These are phyloP conservation scores for Trematosphaeria pertusa DNA, from an alignment of 2,329 filamentous ascomycete species.

Conservation along the genomic window DNA sequence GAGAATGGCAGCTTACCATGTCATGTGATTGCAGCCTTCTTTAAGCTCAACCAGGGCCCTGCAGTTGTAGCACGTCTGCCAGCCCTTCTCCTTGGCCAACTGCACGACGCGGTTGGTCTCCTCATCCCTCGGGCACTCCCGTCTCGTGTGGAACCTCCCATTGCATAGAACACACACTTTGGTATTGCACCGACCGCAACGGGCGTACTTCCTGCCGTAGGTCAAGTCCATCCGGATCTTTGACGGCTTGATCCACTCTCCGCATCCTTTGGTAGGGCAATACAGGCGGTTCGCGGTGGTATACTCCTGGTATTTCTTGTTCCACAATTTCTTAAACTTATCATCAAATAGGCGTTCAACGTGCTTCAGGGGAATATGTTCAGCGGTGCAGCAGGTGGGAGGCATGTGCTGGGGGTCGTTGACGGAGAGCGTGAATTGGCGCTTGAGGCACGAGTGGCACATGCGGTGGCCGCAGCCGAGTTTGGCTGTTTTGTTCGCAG, in stretches of 20 bases:
- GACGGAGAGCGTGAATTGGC: conserved; percentile 76
- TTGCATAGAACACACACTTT: conserved; percentile 79
- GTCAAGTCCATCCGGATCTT: conserved; percentile 65
- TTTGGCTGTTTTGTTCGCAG: conserved; percentile 68
- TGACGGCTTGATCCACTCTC: conserved; percentile 78
- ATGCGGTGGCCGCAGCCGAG: conserved; percentile 81
- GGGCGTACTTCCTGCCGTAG: conserved; percentile 67
- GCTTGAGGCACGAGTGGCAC: conserved; percentile 78
- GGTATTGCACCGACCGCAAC: conserved; percentile 73
- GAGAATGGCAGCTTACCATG: conserved; percentile 66
- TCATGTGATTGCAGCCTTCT: conserved; percentile 89
- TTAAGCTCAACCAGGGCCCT: conserved; percentile 76
- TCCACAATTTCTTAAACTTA: conserved; percentile 80
- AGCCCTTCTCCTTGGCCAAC: conserved; percentile 71
- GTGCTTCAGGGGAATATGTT: conserved; percentile 76
- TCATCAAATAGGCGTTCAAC: conserved; percentile 77
- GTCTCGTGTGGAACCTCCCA: conserved; percentile 71
- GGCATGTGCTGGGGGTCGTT: conserved; percentile 84
- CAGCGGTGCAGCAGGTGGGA: conserved; percentile 77
- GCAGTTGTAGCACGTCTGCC: conserved; percentile 79
- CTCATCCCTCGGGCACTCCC: conserved; percentile 75
- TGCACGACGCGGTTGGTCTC: conserved; percentile 69
- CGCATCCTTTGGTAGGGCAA: conserved; percentile 75
- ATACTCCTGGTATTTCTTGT: conserved; percentile 79
- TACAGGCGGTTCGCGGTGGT: conserved; percentile 78